These are phyloP conservation scores for Plasmodiophora brassicae DNA, from an alignment of 208 protist species.

Conservation along the genomic window DNA sequence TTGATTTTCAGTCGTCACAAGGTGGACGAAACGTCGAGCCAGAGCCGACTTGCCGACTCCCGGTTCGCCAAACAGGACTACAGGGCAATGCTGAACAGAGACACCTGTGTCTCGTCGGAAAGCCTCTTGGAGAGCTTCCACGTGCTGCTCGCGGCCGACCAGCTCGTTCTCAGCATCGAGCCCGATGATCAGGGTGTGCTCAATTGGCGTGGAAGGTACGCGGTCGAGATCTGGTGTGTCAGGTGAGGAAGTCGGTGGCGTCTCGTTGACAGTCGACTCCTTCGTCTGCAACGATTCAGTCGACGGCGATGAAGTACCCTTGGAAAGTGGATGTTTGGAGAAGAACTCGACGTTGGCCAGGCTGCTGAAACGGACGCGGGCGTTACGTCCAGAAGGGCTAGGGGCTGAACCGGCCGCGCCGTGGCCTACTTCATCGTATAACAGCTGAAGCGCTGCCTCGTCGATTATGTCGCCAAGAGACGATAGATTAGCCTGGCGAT, in stretches of 20 bases:
- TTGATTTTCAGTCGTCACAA: background rate
- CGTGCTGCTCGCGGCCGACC: background rate
- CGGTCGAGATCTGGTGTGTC: too few relatives aligned
- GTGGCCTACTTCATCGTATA: too few relatives aligned
- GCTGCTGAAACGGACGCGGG: too few relatives aligned
- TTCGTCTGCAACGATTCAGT: too few relatives aligned
- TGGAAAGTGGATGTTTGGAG: too few relatives aligned
- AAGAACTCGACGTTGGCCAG: too few relatives aligned
- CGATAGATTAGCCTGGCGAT: background rate
- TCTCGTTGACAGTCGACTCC: too few relatives aligned
- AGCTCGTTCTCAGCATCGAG: background rate
- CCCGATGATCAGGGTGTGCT: background rate
- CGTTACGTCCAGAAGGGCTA: too few relatives aligned
- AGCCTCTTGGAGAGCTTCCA: background rate
- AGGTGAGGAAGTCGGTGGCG: too few relatives aligned
- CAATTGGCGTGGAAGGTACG: too few relatives aligned
- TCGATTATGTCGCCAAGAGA: background rate
- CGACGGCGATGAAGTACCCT: too few relatives aligned
- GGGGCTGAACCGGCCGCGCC: too few relatives aligned
- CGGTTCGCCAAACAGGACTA: background rate
- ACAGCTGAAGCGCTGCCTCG: background rate
- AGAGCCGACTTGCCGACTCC: slow-evolving; percentile 9
- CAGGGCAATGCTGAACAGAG: background rate
- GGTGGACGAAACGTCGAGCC: background rate
- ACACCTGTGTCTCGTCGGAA: background rate